Base-by-base conservation (phyloP, 225 moss, liverwort and hornwort genomes). In the Lunularia cruciata region DNA sequence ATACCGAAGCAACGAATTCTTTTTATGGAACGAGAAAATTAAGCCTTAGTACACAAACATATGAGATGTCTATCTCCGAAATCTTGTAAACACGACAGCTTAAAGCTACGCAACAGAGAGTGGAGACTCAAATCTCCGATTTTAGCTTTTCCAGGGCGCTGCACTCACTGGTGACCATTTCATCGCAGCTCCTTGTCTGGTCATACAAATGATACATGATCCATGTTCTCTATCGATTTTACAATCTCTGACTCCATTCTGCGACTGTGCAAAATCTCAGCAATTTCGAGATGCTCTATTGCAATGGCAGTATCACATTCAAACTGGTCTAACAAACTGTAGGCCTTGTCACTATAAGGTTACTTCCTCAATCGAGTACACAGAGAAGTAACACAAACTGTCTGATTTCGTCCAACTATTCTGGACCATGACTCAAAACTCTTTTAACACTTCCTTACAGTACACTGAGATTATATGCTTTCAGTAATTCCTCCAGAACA, bases 381-480 rank as follows among this genome's bases (percentile, higher is more conserved):
- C 45, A 45, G 63, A 13, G 28, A 63, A 30, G 45, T 40, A 25
- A 0, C 25, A 64, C 26, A 64, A 42, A 26, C 25, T 25, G 28
- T 30, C 46, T 64, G 45, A 30, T 30, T 23, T 64, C 8, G 16
- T 16, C 45, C 45, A 64, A 46, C 28, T 61, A 0, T 28, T 3
- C 27, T 15, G 63, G 14, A 27, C 42, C 45, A 6, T 47, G 26
- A 46, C 27, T 42, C 40, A 63, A 46, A 46, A 46, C 45, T 40
- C 40, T 19, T 59, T 63, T 63, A 27, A 15, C 63, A 64, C 27
- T 46, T 30, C 63, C 30, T 64, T 46, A 30, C 27, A 46, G 42
- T 64, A 45, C 45, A 46, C 30, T 46, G 63, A 19, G 15, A 4
- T 43, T 43, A 28, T 64, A 46, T 25, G 26, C 26, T 47, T 64